Percentiles rank a stretch among this genome's conserved stretches.
Conservation (phyloP, 1,139 yeast species). For the Candida sanyaensis region DNA sequence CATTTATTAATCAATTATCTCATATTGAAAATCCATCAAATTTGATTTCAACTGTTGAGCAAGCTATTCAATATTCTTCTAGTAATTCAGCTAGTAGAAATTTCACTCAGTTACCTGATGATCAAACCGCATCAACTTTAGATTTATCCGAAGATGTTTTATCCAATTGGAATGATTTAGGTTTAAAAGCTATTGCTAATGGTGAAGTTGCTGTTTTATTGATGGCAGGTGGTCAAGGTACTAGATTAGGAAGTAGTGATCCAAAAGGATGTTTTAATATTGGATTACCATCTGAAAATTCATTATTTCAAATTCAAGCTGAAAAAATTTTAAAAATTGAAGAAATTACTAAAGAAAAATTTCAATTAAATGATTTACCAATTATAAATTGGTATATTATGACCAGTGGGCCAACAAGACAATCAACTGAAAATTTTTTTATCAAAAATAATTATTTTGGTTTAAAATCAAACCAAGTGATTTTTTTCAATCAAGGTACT, state of each 20-base stretch:
- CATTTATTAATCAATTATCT: constrained; percentile 38
- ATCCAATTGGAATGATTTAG: constrained; percentile 55
- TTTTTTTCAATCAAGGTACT: constrained; percentile 92
- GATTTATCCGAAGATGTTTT: constrained; percentile 32
- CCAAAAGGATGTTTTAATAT: constrained; percentile 97
- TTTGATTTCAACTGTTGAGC: constrained; percentile 45
- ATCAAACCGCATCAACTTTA: constrained; percentile 52
- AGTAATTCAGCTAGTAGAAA: constrained; percentile 33
- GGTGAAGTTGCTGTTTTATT: constrained; percentile 86
- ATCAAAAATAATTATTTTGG: constrained; percentile 67
- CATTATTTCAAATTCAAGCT: constrained; percentile 91
- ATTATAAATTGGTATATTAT: constrained; percentile 84
- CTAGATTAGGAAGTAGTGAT: constrained; percentile 81
- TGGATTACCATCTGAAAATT: constrained; percentile 78
- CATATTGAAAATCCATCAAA: constrained; percentile 42
- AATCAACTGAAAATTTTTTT: constrained; percentile 75
- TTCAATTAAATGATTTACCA: constrained; percentile 23
- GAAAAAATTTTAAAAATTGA: constrained; percentile 75
- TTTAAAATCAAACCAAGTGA: constrained; percentile 55
- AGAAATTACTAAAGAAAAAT: constrained; percentile 36
- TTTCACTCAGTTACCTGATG: constrained; percentile 53
- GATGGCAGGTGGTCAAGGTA: constrained; percentile 99
- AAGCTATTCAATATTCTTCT: constrained; percentile 47
- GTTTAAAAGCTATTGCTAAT: constrained; percentile 65
- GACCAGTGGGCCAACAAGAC: constrained; percentile 92